These are phyloP conservation scores for Syzygium grande DNA, from an alignment of 345 rosid species.

Conservation along the genomic window DNA sequence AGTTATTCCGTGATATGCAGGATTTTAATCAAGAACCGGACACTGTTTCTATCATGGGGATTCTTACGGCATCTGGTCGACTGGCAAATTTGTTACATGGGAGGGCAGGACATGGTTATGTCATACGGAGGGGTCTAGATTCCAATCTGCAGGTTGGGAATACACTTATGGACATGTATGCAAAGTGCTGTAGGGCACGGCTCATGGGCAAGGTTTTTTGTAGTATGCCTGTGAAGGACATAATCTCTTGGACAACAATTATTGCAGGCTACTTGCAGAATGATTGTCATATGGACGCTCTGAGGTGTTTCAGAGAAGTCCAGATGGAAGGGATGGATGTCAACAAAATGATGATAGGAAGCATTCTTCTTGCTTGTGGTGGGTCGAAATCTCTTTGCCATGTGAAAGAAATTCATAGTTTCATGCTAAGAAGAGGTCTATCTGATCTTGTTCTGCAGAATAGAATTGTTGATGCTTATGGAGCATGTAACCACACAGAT, in stretches of 20 bases:
- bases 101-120: constrained; percentile 70
- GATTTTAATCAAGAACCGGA: constrained; percentile 43
- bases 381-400: constrained; percentile 25
- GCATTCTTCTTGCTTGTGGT: constrained; percentile 54
- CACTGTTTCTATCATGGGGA: constrained; percentile 41
- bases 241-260: constrained; percentile 76
- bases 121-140: constrained; percentile 48
- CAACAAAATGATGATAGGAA: constrained; percentile 74
- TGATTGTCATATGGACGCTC: constrained; percentile 29
- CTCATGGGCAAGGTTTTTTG: constrained; percentile 50
- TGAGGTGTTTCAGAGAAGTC: constrained; percentile 38
- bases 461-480: constrained; percentile 55
- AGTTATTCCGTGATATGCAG: constrained; percentile 34
- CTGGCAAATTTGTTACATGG: constrained; percentile 50
- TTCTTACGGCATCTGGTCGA: constrained; percentile 54
- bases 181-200: constrained; percentile 43
- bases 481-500: constrained; percentile 42
- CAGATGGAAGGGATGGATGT: constrained; percentile 29
- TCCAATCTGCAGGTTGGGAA: constrained; percentile 55
- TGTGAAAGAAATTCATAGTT: constrained; percentile 69
- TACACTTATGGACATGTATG: constrained; percentile 74
- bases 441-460: constrained; percentile 57
- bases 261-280: constrained; percentile 73
- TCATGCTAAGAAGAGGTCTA: constrained; percentile 40
- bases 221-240: constrained; percentile 48